Conservation (phyloP, 208 protist genomes). For the Acanthamoeba culbertsoni region DNA sequence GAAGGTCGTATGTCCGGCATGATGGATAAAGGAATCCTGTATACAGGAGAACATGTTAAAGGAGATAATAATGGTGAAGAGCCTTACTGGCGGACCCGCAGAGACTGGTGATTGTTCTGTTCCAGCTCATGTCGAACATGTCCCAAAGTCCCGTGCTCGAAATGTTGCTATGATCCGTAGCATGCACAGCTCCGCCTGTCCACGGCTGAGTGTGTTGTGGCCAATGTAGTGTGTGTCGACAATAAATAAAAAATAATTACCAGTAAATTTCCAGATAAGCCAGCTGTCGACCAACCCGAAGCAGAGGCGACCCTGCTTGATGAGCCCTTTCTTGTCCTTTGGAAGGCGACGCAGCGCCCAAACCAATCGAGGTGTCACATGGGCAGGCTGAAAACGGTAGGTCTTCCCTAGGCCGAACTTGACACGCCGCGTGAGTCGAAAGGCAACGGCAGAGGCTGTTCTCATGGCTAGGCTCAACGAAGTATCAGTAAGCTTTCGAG, state of each 20-base stretch:
- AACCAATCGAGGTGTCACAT: neutral
- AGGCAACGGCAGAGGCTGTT: neutral
- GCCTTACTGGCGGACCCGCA: neutral
- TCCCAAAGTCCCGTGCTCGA: slow-evolving; percentile 47
- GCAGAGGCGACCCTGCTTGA: slow-evolving; percentile 52
- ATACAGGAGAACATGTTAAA: neutral
- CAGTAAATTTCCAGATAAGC: slow-evolving; percentile 68
- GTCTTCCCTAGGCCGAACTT: neutral
- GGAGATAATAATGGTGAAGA: neutral
- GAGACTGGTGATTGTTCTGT: neutral
- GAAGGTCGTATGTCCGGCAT: neutral
- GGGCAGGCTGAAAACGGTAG: neutral
- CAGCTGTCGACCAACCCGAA: slow-evolving; percentile 72
- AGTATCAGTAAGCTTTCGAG: too few species aligned
- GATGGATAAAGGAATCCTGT: slow-evolving; percentile 59
- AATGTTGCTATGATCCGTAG: slow-evolving; percentile 66
- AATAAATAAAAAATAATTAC: neutral
- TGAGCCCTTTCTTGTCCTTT: slow-evolving; percentile 11
- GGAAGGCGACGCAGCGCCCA: slow-evolving; percentile 60
- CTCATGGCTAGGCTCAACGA: neutral
- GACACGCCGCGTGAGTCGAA: neutral
- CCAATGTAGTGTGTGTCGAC: neutral
- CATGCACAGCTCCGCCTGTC: slow-evolving; percentile 52
- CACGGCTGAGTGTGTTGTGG: neutral
- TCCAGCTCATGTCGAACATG: neutral